These are phyloP conservation scores for Paspalum notatum DNA, from an alignment of 176 grass and related monocot genomes.

Conservation along the genomic window DNA sequence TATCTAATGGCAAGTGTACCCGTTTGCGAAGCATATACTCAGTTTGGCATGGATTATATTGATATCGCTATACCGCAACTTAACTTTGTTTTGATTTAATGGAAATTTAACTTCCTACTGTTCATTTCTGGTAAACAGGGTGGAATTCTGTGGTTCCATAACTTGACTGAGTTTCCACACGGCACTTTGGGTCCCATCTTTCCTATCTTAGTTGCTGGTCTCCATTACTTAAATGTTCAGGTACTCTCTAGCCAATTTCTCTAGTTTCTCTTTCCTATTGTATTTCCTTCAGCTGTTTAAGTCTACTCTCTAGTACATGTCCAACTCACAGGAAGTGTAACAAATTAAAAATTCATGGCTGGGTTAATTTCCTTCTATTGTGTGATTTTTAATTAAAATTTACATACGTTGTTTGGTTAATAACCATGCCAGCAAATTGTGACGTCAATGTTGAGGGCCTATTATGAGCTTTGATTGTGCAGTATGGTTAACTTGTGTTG, in stretches of 20 bases:
- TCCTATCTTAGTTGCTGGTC: slow-evolving; percentile 78
- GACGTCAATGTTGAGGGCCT: slow-evolving; percentile 4
- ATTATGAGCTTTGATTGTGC: not conserved
- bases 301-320: slow-evolving; percentile 8
- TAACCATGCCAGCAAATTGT: slow-evolving; percentile 1
- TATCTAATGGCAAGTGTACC: not conserved
- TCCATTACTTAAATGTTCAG: slow-evolving; percentile 95
- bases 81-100: not conserved
- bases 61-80: not conserved
- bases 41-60: not conserved
- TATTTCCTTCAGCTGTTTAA: slow-evolving; percentile 9
- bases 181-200: slow-evolving; percentile 72
- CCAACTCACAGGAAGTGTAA: slow-evolving; percentile 22
- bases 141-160: slow-evolving; percentile 80
- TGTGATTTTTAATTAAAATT: slow-evolving; percentile 11
- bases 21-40: slow-evolving; percentile 5
- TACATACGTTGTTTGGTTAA: not conserved
- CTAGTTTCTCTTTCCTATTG: slow-evolving; percentile 15
- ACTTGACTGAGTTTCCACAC: slow-evolving; percentile 74
- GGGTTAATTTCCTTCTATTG: not conserved
- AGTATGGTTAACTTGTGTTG: slow-evolving; percentile 13
- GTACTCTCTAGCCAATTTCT: slow-evolving; percentile 49
- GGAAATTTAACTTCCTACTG: slow-evolving; percentile 30
- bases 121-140: slow-evolving; percentile 56
- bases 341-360: slow-evolving; percentile 13